A percentile compares a stretch with the other conserved stretches of the same genome.
Evolutionary conservation across 1,284 basidiomycete genomes (phyloP).

Genomic region (Exobasidium cylindrosporum): DNA sequence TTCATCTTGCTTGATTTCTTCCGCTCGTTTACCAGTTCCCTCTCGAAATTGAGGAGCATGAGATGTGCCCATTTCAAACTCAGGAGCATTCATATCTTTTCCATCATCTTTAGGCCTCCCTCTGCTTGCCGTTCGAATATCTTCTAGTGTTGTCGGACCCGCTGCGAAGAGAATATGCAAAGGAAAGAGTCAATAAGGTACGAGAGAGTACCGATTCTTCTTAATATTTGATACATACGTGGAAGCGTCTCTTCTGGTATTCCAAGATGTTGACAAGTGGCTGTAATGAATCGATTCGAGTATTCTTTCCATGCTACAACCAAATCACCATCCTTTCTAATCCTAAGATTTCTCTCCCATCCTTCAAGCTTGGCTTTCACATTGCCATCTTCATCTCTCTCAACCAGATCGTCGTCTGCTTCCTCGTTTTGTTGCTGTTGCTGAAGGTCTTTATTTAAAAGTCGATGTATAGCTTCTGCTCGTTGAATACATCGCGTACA

Average conservation of each 20-base stretch:
- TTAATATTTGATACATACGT: no score
- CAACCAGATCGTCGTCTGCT: slow-evolving; percentile 1
- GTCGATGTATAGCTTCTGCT: slow-evolving; percentile 18
- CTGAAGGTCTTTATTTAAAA: not conserved
- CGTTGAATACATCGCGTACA: slow-evolving; percentile 27
- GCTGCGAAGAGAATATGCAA: no score
- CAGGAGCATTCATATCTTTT: slow-evolving; percentile 12
- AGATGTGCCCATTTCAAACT: slow-evolving; percentile 23
- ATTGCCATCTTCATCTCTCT: slow-evolving; percentile 17
- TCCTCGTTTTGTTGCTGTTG: slow-evolving; percentile 3
- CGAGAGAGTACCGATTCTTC: no score
- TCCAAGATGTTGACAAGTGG: slow-evolving; percentile 49
- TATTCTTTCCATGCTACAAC: slow-evolving; percentile 38
- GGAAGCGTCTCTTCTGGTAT: slow-evolving; percentile 31
- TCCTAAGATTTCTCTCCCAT: slow-evolving; percentile 3
- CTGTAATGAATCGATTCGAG: slow-evolving; percentile 35
- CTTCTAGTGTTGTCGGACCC: slow-evolving; percentile 32
- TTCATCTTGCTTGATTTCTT: slow-evolving; percentile 12
- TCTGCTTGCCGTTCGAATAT: slow-evolving; percentile 25
- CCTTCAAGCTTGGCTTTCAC: not conserved
- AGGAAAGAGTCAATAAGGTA: no score
- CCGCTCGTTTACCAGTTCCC: slow-evolving; percentile 11
- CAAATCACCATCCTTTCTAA: slow-evolving; percentile 12
- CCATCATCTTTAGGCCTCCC: slow-evolving; percentile 16
- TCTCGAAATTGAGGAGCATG: slow-evolving; percentile 23